Conservation (phyloP, 2,329 filamentous ascomycete species). For the Corinectria fuckeliana region DNA sequence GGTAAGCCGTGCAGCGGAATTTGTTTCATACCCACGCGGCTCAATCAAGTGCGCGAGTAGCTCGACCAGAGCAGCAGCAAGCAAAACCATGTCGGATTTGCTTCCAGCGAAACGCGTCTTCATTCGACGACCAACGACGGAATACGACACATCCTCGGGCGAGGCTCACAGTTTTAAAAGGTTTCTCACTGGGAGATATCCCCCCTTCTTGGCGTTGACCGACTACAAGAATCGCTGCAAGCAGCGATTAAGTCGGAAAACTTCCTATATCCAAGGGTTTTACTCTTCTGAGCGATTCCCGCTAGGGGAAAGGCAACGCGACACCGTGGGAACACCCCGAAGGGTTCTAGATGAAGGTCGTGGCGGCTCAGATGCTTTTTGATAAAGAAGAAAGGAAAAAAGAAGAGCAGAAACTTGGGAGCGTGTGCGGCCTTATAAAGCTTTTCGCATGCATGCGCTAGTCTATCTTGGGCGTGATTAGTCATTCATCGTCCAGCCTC, state of each 20-base stretch:
- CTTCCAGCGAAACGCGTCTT: background rate
- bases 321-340: slow-evolving; percentile 57
- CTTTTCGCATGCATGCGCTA: slow-evolving; percentile 29
- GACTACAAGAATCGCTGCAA: slow-evolving; percentile 50
- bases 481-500: slow-evolving; percentile 14
- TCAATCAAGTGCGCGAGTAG: too few species aligned
- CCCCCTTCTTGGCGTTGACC: slow-evolving; percentile 68
- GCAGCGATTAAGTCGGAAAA: slow-evolving; percentile 55
- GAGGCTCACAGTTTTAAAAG: background rate
- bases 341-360: slow-evolving; percentile 61
- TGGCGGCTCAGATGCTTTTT: slow-evolving; percentile 71
- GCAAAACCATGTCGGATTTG: too few species aligned
- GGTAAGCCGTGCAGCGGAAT: too few species aligned
- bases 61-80: too few species aligned
- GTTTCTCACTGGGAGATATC: slow-evolving; percentile 50
- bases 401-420: slow-evolving; percentile 44
- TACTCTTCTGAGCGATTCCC: slow-evolving; percentile 64
- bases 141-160: background rate
- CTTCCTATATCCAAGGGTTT: slow-evolving; percentile 69
- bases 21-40: too few species aligned
- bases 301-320: slow-evolving; percentile 63
- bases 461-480: slow-evolving; percentile 22
- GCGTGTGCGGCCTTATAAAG: slow-evolving; percentile 34
- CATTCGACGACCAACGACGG: background rate
- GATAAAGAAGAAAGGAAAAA: slow-evolving; percentile 58